phyloP scores from a whole-genome alignment of 2,329 filamentous ascomycete species.

The Colletotrichum phormii region DNA sequence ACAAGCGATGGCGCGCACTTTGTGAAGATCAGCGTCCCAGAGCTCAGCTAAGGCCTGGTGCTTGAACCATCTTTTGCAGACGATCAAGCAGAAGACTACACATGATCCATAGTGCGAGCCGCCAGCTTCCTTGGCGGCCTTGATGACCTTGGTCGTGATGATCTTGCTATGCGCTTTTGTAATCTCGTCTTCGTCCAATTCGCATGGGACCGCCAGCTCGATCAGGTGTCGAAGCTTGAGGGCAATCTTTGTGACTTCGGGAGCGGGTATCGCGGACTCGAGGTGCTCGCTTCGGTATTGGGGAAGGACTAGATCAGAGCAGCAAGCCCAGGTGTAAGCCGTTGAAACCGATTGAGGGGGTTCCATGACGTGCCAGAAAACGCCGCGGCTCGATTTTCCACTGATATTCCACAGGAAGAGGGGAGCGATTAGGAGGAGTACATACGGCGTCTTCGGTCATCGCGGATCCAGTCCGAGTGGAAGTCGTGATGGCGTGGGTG shows the following conservation, averaged over 20 bases:
- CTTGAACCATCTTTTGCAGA: constrained; percentile 80
- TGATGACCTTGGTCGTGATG: constrained; percentile 83
- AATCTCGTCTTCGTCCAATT: constrained; percentile 81
- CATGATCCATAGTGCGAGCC: constrained; percentile 80
- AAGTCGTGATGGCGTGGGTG: constrained; percentile 46
- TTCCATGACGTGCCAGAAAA: neutral
- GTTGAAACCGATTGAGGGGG: neutral
- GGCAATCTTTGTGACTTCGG: constrained; percentile 89
- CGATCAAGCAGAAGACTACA: constrained; percentile 85
- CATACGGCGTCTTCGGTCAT: constrained; percentile 59
- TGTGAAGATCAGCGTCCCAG: constrained; percentile 90
- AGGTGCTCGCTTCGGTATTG: constrained; percentile 67
- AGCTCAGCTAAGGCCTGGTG: constrained; percentile 83
- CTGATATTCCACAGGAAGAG: no score
- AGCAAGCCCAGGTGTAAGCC: constrained; percentile 26
- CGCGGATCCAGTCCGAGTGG: constrained; percentile 50
- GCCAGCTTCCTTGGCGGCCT: constrained; percentile 85
- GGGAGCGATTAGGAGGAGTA: neutral
- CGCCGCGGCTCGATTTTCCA: no score
- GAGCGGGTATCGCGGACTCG: constrained; percentile 76
- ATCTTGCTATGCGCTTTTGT: constrained; percentile 86
- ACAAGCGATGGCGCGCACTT: constrained; percentile 82
- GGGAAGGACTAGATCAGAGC: constrained; percentile 69
- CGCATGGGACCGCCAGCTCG: constrained; percentile 89
- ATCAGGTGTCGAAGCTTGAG: constrained; percentile 91